Evolutionary conservation across 2,329 filamentous ascomycete species (phyloP).

Genomic region (Penicillium paneum): DNA sequence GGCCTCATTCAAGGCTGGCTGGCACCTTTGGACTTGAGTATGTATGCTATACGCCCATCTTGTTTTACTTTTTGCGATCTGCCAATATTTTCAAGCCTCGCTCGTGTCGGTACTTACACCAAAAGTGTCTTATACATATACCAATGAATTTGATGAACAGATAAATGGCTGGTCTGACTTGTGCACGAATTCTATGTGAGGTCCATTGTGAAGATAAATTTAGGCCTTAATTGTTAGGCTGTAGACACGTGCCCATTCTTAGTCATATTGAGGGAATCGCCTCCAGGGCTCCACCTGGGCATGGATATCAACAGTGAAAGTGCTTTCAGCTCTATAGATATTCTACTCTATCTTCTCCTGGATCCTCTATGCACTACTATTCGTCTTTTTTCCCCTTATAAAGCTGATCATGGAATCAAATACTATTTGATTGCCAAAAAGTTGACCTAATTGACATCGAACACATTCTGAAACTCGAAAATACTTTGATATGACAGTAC

Average conservation of each 20-base stretch:
- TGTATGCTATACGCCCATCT: neutral
- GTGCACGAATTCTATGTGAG: neutral
- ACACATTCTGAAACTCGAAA: neutral
- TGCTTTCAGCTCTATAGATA: neutral
- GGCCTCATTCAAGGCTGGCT: neutral
- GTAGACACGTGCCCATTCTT: neutral
- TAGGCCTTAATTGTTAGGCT: neutral
- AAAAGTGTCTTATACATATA: neutral
- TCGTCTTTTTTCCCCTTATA: no score
- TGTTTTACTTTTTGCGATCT: neutral
- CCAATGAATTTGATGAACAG: neutral
- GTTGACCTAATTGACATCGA: neutral
- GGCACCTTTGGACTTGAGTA: neutral
- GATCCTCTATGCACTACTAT: neutral
- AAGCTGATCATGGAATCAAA: no score
- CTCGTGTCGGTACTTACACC: neutral
- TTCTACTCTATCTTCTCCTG: neutral
- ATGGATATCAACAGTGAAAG: constrained; percentile 1
- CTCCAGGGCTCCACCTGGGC: neutral
- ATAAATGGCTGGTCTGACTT: neutral
- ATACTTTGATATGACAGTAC: neutral
- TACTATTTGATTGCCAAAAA: neutral
- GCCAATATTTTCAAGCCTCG: neutral
- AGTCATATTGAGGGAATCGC: constrained; percentile 2
- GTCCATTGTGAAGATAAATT: neutral